Evolutionary conservation across 768 basidiomycete species (phyloP), one percentile per base, ranked within the genome.

Genomic region (Trichaptum fuscoviolaceum): DNA sequence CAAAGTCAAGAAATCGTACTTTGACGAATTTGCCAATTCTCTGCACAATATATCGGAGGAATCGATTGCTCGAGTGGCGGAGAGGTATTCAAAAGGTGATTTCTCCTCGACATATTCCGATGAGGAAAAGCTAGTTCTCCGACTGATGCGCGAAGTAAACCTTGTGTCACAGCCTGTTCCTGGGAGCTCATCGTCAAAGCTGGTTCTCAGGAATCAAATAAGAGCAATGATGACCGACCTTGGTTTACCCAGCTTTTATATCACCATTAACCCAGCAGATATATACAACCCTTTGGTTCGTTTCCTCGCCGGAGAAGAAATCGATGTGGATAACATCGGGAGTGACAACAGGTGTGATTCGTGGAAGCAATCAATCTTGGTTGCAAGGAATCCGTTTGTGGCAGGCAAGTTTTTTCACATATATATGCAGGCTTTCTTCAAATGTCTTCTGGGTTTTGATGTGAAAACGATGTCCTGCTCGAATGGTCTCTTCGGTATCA

Each of bases 251-350:
- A 77, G 69, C 25, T 79, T 83, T 27, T 84, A 74, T 67, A 64
- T 84, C 0, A 84, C 82, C 0, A 75, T 82, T 7, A 83, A 83
- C 71, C 82, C 82, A 24, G 75, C 77, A 18, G 81, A 81, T 65
- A 69, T 80, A 0, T 75, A 80, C 36, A 81, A 78, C 69, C 81
- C 81, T 0, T 1, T 84, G 1, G 74, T 84, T 0, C 75, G 76
- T 35, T 75, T 83, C 62, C 61, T 83, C 0, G 73, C 74, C 0
- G 81, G 82, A 0, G 30, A 26, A 1, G 74, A 81, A 0, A 77
- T 80, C 7, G 73, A 81, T 65, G 58, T 81, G 8, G 77, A 81
- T 42, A 65, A 75, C 12, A 42, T 79, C 0, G 10, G 73, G 0
- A 63, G 70, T 0, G 69, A 73, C 0, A 59, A 82, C 0, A 68